Evolutionary conservation across 2,329 filamentous ascomycete species (phyloP), one percentile per base, ranked within the genome.

Genomic region (Aspergillus fumigatus): DNA sequence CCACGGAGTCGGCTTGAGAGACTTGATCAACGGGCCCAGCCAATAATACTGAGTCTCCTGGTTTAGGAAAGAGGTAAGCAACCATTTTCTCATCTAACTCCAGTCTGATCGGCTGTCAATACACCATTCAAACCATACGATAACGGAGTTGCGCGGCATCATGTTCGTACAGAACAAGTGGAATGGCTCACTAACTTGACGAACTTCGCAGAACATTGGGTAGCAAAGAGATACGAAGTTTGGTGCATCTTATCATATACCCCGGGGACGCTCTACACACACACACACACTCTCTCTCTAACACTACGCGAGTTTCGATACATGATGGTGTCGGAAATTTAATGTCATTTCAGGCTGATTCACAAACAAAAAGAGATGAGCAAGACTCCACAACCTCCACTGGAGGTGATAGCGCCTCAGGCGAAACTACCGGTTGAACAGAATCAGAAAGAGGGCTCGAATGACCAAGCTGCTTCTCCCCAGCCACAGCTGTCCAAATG

Each of bases 401-500:
- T 26, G 43, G 21, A 26, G 43, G 43, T 45, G 11, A 19, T 47
- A 23, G 43, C 17, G 14, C 43, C 43, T 23, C 21, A 47, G 6
- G 23, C 10, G 43, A 47, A 47, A 23, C 10, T 23, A 17, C 11
- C 21, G 19, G 4, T 23, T 14, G 21, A 47, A 8, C 21, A 47
- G 4, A 47, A 47, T 10, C 43, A 25, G 21, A 7, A 10, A 26
- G 43, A 26, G 21, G 10, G 23, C 3, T 9, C 19, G 21, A 11
- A 47, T 7, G 43, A 23, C 23, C 21, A 47, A 7, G 43, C 14
- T 23, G 8, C 43, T 45, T 2, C 19, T 23, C 11, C 43, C 5
- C 43, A 26, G 17, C 21, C 21, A 1, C 43, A 25, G 43, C 43
- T 17, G 19, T 47, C 43, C 11, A 47, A 14, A 67, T 79, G 76